These are phyloP conservation scores for Linaria vulgaris DNA, from an alignment of 257 asterid genomes.

Conservation along the genomic window DNA sequence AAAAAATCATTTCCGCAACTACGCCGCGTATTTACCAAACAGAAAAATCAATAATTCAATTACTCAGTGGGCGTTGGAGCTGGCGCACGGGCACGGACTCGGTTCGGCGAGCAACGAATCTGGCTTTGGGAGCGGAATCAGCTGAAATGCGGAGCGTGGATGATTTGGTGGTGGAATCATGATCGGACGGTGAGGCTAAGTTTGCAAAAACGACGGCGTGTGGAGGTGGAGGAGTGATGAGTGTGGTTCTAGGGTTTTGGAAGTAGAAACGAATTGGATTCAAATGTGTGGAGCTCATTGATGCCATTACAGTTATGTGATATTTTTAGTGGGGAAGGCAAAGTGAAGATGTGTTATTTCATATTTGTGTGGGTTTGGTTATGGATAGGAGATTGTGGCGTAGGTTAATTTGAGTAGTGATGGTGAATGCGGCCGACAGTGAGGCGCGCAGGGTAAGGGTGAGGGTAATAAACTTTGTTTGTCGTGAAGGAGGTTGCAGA, in stretches of 20 bases:
- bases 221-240: conserved; percentile 11
- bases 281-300: conserved; percentile 35
- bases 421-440: too few relatives aligned
- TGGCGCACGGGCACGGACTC: conserved; percentile 64
- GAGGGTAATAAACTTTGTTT: too few relatives aligned
- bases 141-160: conserved; percentile 55
- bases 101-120: conserved; percentile 66
- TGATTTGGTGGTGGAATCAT: conserved; percentile 50
- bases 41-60: background rate
- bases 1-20: too few relatives aligned
- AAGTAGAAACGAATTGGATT: conserved; percentile 37
- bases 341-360: background rate
- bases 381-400: conserved; percentile 34
- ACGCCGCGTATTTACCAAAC: background rate
- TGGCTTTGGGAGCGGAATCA: conserved; percentile 67
- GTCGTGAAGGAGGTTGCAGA: too few relatives aligned
- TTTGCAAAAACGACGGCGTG: conserved; percentile 37
- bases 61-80: conserved; percentile 73
- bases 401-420: too few relatives aligned
- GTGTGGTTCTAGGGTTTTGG: conserved; percentile 40
- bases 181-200: too few relatives aligned
- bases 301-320: too few relatives aligned
- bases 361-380: background rate
- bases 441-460: too few relatives aligned
- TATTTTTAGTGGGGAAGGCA: too few relatives aligned